phyloP scores from a whole-genome alignment of 202 grass and related monocot genomes.

The Brachypodium distachyon region DNA sequence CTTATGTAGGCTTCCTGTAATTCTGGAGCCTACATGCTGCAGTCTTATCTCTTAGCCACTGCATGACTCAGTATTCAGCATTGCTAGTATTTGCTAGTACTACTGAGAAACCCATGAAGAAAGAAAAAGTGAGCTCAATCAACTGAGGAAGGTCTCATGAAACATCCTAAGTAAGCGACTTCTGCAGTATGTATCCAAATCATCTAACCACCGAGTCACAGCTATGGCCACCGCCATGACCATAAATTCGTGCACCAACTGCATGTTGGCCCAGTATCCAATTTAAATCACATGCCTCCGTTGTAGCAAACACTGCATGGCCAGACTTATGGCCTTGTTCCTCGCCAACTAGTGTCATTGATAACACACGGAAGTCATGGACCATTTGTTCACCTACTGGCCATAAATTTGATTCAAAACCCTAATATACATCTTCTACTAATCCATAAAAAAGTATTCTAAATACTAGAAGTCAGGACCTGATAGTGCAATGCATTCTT shows the following conservation, averaged over 20 bases:
- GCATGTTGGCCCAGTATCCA: background rate
- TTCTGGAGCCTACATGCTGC: background rate
- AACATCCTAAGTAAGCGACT: constrained; percentile 1
- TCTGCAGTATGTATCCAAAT: background rate
- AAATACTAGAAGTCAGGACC: background rate
- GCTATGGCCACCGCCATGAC: constrained; percentile 2
- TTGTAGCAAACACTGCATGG: constrained; percentile 12
- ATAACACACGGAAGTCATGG: background rate
- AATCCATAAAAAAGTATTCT: background rate
- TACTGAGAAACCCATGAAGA: background rate
- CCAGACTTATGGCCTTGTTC: background rate
- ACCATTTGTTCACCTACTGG: background rate
- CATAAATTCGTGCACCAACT: constrained; percentile 8
- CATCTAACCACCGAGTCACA: constrained; percentile 10
- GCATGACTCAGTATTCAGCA: background rate
- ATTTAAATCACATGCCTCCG: background rate
- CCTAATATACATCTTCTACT: background rate
- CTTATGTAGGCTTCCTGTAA: background rate
- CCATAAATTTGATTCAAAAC: background rate
- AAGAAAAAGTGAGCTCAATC: background rate
- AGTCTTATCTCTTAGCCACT: background rate
- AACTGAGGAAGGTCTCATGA: constrained; percentile 12
- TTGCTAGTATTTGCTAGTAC: background rate
- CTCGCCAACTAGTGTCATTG: constrained; percentile 9
- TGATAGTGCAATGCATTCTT: background rate